Base-by-base conservation (phyloP, 2,329 filamentous ascomycete genomes). In the Talaromyces funiculosus region DNA sequence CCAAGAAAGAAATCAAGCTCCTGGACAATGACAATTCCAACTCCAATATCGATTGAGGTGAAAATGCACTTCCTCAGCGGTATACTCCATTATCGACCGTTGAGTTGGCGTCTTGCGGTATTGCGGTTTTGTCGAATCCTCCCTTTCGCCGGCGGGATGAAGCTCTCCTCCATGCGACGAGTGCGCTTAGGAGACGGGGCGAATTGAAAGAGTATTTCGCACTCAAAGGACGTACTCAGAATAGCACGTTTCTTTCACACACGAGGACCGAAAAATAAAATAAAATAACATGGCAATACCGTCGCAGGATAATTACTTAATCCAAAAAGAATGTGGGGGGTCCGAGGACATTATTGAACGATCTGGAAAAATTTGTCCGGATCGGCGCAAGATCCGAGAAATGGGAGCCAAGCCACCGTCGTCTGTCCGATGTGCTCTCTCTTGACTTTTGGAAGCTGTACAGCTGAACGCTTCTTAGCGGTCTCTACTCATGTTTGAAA, bases 11-110 rank as follows among this genome's bases (percentile, higher is more conserved):
- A 20, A 26, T 33, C 38, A 58, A 40, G 38, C 35, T 40, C 40
- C 53, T 31, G 53, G 35, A 51, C 53, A 61, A 57, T 61, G 35
- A 51, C 53, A 61, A 57, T 58, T 45, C 54, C 40, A 54, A 47
- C 8, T 47, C 37, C 57, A 53, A 37, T 43, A 47, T 43, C 35
- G 45, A 56, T 35, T 7, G 16, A 38, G 53, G 40, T 54, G 29
- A 54, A 29, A 8, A n/a, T 54, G 29, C 37, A 31, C 45, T 33
- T 18, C 29, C 29, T 54, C 16, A 29, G 49, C 26, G 37, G 29
- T 42, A 29, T 54, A 31, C 20, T 54, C 60, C 60, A 61, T 61
- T 20, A 49, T 61, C 47, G 60, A 37, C 47, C 47, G 55, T 20
- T 22, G n/a, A 42, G 29, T 22, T 18, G 29, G 33, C 10, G 16